Percentiles rank a stretch among this genome's conserved stretches.
Evolutionary conservation across 148 eudicot species (phyloP).

Genomic region (Limonium bicolor): DNA sequence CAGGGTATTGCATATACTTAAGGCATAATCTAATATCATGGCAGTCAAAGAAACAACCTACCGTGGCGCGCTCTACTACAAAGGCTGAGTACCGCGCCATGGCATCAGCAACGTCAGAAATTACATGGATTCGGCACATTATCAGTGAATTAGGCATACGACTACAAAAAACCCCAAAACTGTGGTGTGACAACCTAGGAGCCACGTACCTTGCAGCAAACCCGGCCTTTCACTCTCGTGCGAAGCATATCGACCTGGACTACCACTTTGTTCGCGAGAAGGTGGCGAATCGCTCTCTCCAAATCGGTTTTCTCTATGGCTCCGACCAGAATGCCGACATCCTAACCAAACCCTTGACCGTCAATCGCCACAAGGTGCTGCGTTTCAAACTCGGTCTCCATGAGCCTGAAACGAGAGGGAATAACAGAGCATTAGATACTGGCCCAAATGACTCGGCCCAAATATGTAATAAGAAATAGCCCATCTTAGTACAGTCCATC

Average conservation of each 20-base stretch:
- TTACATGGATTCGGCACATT: background rate
- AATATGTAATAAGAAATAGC: too few relatives aligned
- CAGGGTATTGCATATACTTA: background rate
- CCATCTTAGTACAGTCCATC: too few relatives aligned
- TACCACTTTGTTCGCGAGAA: background rate
- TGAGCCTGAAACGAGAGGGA: too few relatives aligned
- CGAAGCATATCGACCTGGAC: too few relatives aligned
- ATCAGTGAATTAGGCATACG: background rate
- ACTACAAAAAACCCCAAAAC: background rate
- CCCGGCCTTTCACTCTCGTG: background rate
- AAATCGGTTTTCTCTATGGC: too few relatives aligned
- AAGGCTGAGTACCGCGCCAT: background rate
- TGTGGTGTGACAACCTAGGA: background rate
- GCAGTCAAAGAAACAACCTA: background rate
- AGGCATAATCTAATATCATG: background rate
- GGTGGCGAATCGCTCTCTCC: too few relatives aligned
- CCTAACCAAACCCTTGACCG: too few relatives aligned
- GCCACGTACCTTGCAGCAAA: background rate
- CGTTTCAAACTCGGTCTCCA: too few relatives aligned
- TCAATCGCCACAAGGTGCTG: too few relatives aligned
- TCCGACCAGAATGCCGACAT: too few relatives aligned
- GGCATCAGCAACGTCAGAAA: background rate
- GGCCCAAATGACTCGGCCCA: too few relatives aligned
- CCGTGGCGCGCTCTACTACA: background rate
- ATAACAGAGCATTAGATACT: too few relatives aligned